phyloP scores from a whole-genome alignment of 2,329 filamentous ascomycete genomes.

The Emydomyces testavorans region DNA sequence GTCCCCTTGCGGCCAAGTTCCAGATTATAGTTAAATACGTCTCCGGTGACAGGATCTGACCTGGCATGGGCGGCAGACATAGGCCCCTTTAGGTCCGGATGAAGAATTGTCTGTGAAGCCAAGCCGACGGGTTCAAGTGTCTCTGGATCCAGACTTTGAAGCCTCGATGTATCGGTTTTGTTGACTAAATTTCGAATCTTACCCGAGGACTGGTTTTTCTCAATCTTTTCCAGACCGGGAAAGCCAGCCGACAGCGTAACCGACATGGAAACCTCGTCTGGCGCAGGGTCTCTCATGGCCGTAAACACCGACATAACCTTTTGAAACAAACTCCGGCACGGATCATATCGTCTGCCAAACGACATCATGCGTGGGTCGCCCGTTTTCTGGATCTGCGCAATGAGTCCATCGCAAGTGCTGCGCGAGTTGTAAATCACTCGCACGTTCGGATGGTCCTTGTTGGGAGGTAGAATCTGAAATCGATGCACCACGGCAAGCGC shows the following conservation, averaged over 20 bases:
- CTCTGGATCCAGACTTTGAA: slow-evolving; percentile 54
- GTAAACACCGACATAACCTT: slow-evolving; percentile 57
- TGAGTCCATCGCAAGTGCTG: slow-evolving; percentile 52
- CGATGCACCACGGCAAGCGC: slow-evolving; percentile 60
- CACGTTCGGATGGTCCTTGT: slow-evolving; percentile 23
- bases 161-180: slow-evolving; percentile 45
- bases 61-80: slow-evolving; percentile 61
- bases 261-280: slow-evolving; percentile 45
- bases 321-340: slow-evolving; percentile 59
- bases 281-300: slow-evolving; percentile 17
- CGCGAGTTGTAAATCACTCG: slow-evolving; percentile 61
- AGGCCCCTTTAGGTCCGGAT: slow-evolving; percentile 56
- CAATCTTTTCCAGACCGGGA: slow-evolving; percentile 41
- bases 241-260: slow-evolving; percentile 57
- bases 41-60: slow-evolving; percentile 59
- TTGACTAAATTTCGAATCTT: slow-evolving; percentile 45
- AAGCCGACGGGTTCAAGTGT: slow-evolving; percentile 62
- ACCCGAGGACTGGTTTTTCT: slow-evolving; percentile 24
- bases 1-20: slow-evolving; percentile 45
- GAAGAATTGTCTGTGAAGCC: slow-evolving; percentile 49
- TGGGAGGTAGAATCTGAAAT: slow-evolving; percentile 52
- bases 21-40: slow-evolving; percentile 75
- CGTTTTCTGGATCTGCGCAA: slow-evolving; percentile 49
- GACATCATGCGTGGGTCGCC: slow-evolving; percentile 48
- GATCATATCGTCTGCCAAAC: slow-evolving; percentile 62